Evolutionary conservation across 345 rosid genomes (phyloP), one percentile per base, ranked within the genome.

Genomic region (Salix koriyanagi): DNA sequence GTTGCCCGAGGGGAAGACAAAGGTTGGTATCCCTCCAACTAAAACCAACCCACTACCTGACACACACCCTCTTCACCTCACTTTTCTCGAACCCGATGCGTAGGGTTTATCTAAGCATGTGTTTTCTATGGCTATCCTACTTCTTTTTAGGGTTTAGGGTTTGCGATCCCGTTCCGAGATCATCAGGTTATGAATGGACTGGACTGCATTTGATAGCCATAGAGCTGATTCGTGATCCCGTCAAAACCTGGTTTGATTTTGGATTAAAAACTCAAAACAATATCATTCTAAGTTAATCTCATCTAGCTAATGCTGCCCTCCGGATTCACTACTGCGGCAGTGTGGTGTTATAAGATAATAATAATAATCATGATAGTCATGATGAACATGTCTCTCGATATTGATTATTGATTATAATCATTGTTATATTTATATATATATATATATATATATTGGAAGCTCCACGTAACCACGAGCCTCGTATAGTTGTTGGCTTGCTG

Each of bases 391-490:
- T 3, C 58, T 66, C 44, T 66, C 44, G 46, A 52, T 61, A 46
- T 74, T 71, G 71, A 71, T 80, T 67, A 70, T 58, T 8, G 4
- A 32, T 32, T 32, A 54, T 79, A 79, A 73, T 79, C 44, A 67
- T 73, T 56, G 19, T 54, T 30, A 78, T 50, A 30, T 30, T 3
- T 3, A 30, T 3, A 30, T 30, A 30, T 30, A 30, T 30, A 30
- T 30, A 30, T 3, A 30, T 3, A 30, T 30, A 30, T 30, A 30
- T 30, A 30, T 30, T 58, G 61, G 62, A 76, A 56, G 67, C 67
- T 58, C 71, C 68, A 68, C 67, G 30, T 26, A 56, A 48, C 11
- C 79, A 76, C 72, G 73, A 76, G 28, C 70, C 65, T 68, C 64
- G 48, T 48, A 19, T 34, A 65, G 34, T 65, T 64, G 32, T 11